phyloP scores from a whole-genome alignment of 2,329 filamentous ascomycete species.

The Colletotrichum tabaci region DNA sequence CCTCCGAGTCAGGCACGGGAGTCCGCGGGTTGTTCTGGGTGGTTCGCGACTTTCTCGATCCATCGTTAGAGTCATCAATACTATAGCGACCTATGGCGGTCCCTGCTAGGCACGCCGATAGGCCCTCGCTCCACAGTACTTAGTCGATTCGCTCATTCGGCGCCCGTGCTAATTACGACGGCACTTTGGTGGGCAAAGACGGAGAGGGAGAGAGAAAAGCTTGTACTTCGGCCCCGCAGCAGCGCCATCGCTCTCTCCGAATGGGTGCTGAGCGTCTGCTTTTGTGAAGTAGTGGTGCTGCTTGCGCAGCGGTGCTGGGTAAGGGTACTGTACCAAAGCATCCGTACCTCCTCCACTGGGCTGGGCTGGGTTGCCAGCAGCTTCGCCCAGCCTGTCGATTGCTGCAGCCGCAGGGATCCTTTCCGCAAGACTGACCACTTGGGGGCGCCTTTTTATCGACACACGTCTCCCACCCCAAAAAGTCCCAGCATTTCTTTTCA shows the following conservation, averaged over 20 bases:
- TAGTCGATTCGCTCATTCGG: neutral
- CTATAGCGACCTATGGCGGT: neutral
- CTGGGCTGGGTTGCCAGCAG: neutral
- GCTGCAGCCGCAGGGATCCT: constrained; percentile 11
- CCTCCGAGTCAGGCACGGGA: constrained; percentile 3
- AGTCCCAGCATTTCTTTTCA: constrained; percentile 15
- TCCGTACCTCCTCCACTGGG: constrained; percentile 10
- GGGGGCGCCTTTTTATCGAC: constrained; percentile 38
- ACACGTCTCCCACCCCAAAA: constrained; percentile 1
- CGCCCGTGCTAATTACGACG: constrained; percentile 18
- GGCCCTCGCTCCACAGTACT: constrained; percentile 7
- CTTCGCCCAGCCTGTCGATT: constrained; percentile 16
- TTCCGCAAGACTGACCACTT: neutral
- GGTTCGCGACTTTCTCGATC: constrained; percentile 8
- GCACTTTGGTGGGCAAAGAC: neutral
- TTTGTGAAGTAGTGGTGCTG: neutral
- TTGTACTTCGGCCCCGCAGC: constrained; percentile 28
- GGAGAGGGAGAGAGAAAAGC: constrained; percentile 2
- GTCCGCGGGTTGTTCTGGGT: constrained; percentile 1
- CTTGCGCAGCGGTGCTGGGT: neutral
- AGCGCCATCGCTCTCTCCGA: constrained; percentile 33
- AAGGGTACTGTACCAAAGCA: constrained; percentile 23
- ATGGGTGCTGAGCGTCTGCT: neutral
- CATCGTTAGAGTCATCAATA: neutral
- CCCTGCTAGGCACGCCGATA: constrained; percentile 2